Conservation (phyloP, 257 asterid species). For the Osmanthus fragrans region DNA sequence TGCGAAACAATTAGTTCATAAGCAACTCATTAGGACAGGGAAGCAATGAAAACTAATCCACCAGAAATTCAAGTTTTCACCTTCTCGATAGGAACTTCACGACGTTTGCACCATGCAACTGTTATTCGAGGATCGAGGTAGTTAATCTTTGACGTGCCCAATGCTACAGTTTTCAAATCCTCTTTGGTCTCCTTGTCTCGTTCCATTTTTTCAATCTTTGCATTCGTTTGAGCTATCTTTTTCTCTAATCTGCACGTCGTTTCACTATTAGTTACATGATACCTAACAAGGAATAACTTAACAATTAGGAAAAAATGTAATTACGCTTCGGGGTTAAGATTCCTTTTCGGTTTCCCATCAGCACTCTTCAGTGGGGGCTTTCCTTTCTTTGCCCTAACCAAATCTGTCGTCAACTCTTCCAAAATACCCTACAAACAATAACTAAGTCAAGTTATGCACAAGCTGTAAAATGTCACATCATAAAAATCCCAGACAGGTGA, state of each 20-base stretch:
- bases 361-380: slow-evolving; percentile 70
- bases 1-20: neutral
- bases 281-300: neutral
- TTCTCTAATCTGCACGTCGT: slow-evolving; percentile 64
- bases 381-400: slow-evolving; percentile 84
- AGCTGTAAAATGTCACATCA: neutral
- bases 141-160: slow-evolving; percentile 97
- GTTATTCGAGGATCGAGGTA: slow-evolving; percentile 96
- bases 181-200: slow-evolving; percentile 78
- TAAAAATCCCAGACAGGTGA: neutral
- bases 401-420: slow-evolving; percentile 67
- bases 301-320: slow-evolving; percentile 19
- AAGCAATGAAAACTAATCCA: neutral
- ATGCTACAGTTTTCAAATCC: slow-evolving; percentile 81
- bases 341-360: slow-evolving; percentile 87
- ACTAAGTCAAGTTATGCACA: neutral
- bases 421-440: slow-evolving; percentile 46
- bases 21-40: neutral
- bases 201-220: slow-evolving; percentile 79
- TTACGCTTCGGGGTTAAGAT: slow-evolving; percentile 84
- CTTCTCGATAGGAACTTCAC: slow-evolving; percentile 97
- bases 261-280: slow-evolving; percentile 24
- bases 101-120: slow-evolving; percentile 99
- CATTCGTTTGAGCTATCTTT: slow-evolving; percentile 70
- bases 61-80: slow-evolving; percentile 28